phyloP scores from a whole-genome alignment of 2,329 filamentous ascomycete species.

The Trichoderma sp. region DNA sequence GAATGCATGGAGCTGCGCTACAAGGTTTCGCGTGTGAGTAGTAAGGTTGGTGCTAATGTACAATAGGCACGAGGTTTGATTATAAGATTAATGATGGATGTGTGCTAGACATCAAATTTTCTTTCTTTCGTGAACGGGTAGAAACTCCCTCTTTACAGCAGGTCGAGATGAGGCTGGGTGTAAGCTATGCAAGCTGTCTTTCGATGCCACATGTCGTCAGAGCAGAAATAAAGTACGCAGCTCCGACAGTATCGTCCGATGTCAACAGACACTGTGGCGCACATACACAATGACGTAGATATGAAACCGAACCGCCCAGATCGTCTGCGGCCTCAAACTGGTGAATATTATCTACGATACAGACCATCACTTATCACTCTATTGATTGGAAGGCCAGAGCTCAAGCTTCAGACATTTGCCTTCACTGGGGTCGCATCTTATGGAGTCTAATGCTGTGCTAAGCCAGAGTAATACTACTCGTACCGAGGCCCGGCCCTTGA shows the following conservation, averaged over 20 bases:
- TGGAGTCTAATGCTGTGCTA: neutral
- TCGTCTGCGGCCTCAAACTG: neutral
- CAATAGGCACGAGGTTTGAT: neutral
- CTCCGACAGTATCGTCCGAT: neutral
- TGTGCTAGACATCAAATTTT: neutral
- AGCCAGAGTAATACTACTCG: conserved; percentile 6
- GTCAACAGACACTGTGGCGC: neutral
- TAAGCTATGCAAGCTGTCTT: neutral
- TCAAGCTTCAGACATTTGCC: neutral
- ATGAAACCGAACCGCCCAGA: neutral
- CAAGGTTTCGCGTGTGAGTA: neutral
- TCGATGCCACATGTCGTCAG: neutral
- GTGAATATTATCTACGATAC: neutral
- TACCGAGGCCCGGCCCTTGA: conserved; percentile 11
- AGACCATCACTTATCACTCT: neutral
- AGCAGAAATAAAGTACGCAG: neutral
- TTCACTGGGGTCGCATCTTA: neutral
- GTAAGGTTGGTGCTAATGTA: neutral
- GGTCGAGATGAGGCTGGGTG: neutral
- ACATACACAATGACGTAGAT: conserved; percentile 14
- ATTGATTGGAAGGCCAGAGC: neutral
- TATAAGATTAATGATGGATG: neutral
- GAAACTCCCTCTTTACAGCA: neutral
- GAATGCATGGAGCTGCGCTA: neutral
- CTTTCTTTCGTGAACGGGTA: neutral